Evolutionary conservation across 345 rosid genomes (phyloP), one percentile per base, ranked within the genome.

Genomic region (Sonneratia alba): DNA sequence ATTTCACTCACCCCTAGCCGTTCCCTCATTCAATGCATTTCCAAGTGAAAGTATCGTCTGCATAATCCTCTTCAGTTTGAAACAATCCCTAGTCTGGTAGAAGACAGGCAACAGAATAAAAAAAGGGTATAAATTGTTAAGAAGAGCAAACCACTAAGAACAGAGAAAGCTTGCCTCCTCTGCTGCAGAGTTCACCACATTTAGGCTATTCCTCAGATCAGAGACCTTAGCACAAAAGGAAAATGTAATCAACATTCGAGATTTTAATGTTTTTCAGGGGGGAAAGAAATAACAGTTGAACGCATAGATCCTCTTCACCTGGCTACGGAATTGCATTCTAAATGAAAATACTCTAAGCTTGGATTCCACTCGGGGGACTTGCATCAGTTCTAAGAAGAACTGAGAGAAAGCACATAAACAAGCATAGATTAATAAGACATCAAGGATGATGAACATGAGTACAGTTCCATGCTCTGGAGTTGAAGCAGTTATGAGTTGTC

Each of bases 1-100:
- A 73, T 81, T 88, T 80, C 79, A 88, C 93, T 85, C 83, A 91
- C 98, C 97, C 82, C 97, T 87, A 56, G 97, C 95, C 59, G 98
- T 94, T 74, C 98, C 98, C 75, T 91, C 96, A 76, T 91, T 91
- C 79, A 94, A 79, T 67, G 98, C 98, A 83, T 94, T 94, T 75
- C 98, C 98, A 45, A 94, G 83, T 3, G 91, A 83, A 70, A 94
- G 91, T 81, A 94, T 83, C 45, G 96, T 94, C 86, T 94, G 97
- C 98, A 94, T 94, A 73, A 94, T 83, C 78, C 89, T 91, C 82
- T 88, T 89, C 77, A 94, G 81, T 81, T 91, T 91, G 37, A 74
- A 83, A 71, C 91, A 86, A 72, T 79, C 80, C 81, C 82, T 86
- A 71, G 87, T 81, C 92, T 89, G 89, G 75, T 74, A 76, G 71